Conservation (phyloP, 1,284 basidiomycete genomes). For the Thelephora terrestris region DNA sequence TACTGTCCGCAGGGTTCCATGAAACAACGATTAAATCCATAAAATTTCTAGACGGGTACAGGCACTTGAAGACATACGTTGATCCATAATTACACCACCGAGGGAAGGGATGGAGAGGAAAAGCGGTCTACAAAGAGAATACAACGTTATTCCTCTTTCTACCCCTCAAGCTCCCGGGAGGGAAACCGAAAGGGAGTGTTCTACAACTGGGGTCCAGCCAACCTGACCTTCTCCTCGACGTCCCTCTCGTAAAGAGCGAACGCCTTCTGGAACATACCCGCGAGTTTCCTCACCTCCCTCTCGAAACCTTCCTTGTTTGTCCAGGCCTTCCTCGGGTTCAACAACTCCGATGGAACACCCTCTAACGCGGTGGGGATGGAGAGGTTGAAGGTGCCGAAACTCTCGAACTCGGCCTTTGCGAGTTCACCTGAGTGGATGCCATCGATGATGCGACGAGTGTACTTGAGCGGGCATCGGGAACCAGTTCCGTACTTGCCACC, state of each 20-base stretch:
- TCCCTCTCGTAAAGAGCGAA: constrained; percentile 85
- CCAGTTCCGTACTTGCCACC: constrained; percentile 89
- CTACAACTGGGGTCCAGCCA: constrained; percentile 56
- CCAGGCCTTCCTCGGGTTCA: constrained; percentile 85
- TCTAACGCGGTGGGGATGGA: constrained; percentile 73
- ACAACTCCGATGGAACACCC: constrained; percentile 81
- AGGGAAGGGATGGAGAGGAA: too few relatives aligned
- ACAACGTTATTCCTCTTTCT: not conserved
- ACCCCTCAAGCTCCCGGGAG: too few relatives aligned
- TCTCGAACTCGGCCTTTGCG: constrained; percentile 80
- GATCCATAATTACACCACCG: not conserved
- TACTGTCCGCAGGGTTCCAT: too few relatives aligned
- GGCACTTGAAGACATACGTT: too few relatives aligned
- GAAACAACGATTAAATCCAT: too few relatives aligned
- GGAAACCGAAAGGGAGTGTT: too few relatives aligned
- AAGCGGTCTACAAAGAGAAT: not conserved
- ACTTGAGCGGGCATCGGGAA: constrained; percentile 91
- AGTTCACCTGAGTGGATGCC: constrained; percentile 94
- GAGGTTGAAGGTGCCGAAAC: constrained; percentile 72
- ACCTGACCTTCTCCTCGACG: constrained; percentile 67
- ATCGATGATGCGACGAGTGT: constrained; percentile 94
- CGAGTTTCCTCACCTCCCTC: constrained; percentile 78
- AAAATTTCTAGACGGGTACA: too few relatives aligned
- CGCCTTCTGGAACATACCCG: constrained; percentile 86
- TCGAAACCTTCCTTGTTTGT: constrained; percentile 78